phyloP scores from a whole-genome alignment of 192 early-diverging fungal species.

The Coemansia sp. region DNA sequence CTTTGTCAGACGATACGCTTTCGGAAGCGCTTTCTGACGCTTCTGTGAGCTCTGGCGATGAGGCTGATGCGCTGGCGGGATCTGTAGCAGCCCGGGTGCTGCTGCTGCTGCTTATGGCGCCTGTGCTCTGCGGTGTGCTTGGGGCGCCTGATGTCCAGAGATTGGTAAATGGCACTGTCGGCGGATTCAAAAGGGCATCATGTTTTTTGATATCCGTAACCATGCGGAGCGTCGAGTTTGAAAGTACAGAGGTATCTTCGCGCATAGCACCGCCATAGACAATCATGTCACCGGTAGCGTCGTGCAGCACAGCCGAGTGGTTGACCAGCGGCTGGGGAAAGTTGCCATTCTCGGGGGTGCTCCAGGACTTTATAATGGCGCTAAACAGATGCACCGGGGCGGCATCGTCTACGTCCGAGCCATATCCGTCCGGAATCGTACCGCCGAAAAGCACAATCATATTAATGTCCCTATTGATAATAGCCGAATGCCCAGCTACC shows the following conservation, averaged over 20 bases:
- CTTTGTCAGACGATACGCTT: not conserved
- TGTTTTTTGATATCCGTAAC: constrained; percentile 25
- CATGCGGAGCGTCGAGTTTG: constrained; percentile 44
- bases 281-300: constrained; percentile 39
- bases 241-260: constrained; percentile 1
- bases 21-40: not conserved
- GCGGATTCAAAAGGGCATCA: not conserved
- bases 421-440: constrained; percentile 17
- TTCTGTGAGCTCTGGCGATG: constrained; percentile 2
- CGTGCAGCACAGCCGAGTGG: constrained; percentile 27
- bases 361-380: constrained; percentile 44
- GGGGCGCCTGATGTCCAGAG: not conserved
- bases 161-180: not conserved
- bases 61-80: not conserved
- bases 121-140: not conserved
- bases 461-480: constrained; percentile 34
- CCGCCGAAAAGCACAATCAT: constrained; percentile 46
- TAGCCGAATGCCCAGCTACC: constrained; percentile 35
- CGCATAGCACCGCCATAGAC: constrained; percentile 30
- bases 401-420: not conserved
- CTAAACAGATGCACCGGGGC: constrained; percentile 37
- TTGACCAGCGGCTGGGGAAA: constrained; percentile 27
- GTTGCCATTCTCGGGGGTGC: constrained; percentile 14
- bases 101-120: not conserved
- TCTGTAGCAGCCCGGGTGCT: not conserved